phyloP scores from a whole-genome alignment of 2,329 filamentous ascomycete species.

The Dothistroma pini region DNA sequence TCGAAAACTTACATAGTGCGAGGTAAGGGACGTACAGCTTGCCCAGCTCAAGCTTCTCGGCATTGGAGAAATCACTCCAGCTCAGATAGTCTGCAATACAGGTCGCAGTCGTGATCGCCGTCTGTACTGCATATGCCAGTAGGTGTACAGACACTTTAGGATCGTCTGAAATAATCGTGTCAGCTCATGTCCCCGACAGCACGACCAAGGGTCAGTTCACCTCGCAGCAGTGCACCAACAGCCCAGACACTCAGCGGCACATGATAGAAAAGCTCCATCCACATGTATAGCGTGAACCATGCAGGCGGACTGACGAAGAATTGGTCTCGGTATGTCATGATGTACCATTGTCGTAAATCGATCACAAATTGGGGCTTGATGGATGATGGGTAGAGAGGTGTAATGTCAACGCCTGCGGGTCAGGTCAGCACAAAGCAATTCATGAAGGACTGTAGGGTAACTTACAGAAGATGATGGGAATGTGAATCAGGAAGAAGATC shows the following conservation, averaged over 20 bases:
- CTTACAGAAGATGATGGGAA: conserved; percentile 60
- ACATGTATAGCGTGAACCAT: conserved; percentile 56
- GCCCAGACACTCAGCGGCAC: conserved; percentile 60
- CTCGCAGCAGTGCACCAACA: conserved; percentile 50
- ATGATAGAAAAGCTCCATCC: conserved; percentile 60
- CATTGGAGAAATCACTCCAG: conserved; percentile 49
- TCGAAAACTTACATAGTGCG: conserved; percentile 47
- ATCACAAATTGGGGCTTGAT: conserved; percentile 50
- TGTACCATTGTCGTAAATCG: conserved; percentile 54
- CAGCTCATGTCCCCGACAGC: neutral
- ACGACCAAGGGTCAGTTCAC: conserved; percentile 37
- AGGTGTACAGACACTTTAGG: conserved; percentile 57
- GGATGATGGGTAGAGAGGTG: conserved; percentile 53
- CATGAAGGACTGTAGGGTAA: neutral
- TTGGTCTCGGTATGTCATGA: conserved; percentile 58
- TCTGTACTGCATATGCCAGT: conserved; percentile 57
- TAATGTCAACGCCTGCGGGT: conserved; percentile 57
- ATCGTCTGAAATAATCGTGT: conserved; percentile 45
- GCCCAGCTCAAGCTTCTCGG: conserved; percentile 49
- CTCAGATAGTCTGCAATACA: conserved; percentile 60
- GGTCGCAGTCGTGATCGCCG: conserved; percentile 58
- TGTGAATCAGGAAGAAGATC: conserved; percentile 58
- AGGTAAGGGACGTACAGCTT: conserved; percentile 57
- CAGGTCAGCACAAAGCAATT: neutral
- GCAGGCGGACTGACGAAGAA: conserved; percentile 58